These are phyloP conservation scores for Leccinum discolor DNA, from an alignment of 1,284 basidiomycete genomes.

Conservation along the genomic window DNA sequence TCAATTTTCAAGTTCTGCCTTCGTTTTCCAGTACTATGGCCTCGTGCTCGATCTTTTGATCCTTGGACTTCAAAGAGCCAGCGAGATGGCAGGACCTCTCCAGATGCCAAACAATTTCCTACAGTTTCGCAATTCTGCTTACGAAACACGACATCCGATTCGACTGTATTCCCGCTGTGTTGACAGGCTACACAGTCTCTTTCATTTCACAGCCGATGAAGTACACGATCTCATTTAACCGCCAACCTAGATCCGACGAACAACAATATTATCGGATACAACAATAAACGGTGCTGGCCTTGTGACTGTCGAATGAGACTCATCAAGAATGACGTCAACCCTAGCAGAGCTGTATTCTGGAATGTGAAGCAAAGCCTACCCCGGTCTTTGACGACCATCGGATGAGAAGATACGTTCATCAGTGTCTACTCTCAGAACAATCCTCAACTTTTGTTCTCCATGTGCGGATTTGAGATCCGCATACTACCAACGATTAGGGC, in stretches of 20 bases:
- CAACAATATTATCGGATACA: conserved; percentile 98
- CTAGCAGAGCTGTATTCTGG: conserved; percentile 99
- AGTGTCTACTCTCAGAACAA: conserved; percentile 98
- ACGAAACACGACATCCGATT: conserved; percentile 93
- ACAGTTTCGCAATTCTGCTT: conserved; percentile 91
- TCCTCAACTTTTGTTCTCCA: conserved; percentile 96
- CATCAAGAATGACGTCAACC: conserved; percentile 99
- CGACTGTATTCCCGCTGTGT: conserved; percentile 95
- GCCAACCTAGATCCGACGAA: conserved; percentile 99
- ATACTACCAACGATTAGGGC: conserved; percentile 96
- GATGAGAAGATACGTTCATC: conserved; percentile 97
- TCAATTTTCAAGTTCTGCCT: conserved; percentile 82
- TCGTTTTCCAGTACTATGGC: conserved; percentile 97
- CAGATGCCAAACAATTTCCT: conserved; percentile 96
- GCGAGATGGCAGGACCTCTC: conserved; percentile 96
- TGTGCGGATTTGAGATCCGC: conserved; percentile 97
- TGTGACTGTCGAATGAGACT: conserved; percentile 98
- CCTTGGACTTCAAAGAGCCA: conserved; percentile 91
- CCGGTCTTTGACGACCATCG: conserved; percentile 95
- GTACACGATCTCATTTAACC: conserved; percentile 95
- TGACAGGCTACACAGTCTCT: conserved; percentile 91
- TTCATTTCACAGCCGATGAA: conserved; percentile 99
- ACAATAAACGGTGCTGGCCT: conserved; percentile 99
- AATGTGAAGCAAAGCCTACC: conserved; percentile 98
- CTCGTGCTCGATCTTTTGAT: conserved; percentile 91